phyloP scores from a whole-genome alignment of 495 filamentous ascomycete species.

The Penicillium riverlandense region DNA sequence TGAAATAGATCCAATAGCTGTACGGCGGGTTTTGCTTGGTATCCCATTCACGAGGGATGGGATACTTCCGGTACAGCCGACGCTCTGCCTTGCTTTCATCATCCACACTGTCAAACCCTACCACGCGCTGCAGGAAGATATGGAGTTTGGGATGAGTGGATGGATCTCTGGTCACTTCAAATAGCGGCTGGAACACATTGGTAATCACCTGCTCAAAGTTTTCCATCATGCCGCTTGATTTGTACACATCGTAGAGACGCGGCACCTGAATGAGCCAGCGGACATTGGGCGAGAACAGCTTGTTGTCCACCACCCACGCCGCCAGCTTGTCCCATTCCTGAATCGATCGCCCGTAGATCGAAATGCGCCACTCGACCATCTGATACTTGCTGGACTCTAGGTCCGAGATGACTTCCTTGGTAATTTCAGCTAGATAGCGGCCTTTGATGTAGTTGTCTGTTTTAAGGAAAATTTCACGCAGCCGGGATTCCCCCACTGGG shows the following conservation, averaged over 20 bases:
- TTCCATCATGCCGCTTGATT: slow-evolving; percentile 74
- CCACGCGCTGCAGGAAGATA: slow-evolving; percentile 87
- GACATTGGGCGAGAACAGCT: slow-evolving; percentile 93
- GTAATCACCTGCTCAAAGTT: slow-evolving; percentile 85
- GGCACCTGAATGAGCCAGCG: slow-evolving; percentile 97
- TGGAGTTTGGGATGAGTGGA: slow-evolving; percentile 85
- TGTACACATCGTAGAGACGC: slow-evolving; percentile 92
- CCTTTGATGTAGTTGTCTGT: slow-evolving; percentile 97
- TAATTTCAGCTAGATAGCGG: slow-evolving; percentile 93
- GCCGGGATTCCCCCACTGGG: slow-evolving; percentile 87
- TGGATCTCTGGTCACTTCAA: slow-evolving; percentile 88
- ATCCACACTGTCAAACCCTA: slow-evolving; percentile 96
- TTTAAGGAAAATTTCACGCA: slow-evolving; percentile 95
- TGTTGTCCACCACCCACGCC: slow-evolving; percentile 98
- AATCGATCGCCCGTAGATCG: slow-evolving; percentile 84
- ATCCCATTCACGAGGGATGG: slow-evolving; percentile 79
- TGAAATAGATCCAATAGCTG: slow-evolving; percentile 97
- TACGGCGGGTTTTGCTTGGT: slow-evolving; percentile 95
- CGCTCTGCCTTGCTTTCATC: slow-evolving; percentile 96
- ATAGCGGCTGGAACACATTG: slow-evolving; percentile 90
- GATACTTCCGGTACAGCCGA: slow-evolving; percentile 86
- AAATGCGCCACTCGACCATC: slow-evolving; percentile 98
- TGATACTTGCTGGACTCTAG: slow-evolving; percentile 98
- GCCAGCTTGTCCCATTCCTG: slow-evolving; percentile 98
- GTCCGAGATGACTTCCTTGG: slow-evolving; percentile 96